phyloP scores from a whole-genome alignment of 2,329 filamentous ascomycete species.

The Colletotrichum abscissum region DNA sequence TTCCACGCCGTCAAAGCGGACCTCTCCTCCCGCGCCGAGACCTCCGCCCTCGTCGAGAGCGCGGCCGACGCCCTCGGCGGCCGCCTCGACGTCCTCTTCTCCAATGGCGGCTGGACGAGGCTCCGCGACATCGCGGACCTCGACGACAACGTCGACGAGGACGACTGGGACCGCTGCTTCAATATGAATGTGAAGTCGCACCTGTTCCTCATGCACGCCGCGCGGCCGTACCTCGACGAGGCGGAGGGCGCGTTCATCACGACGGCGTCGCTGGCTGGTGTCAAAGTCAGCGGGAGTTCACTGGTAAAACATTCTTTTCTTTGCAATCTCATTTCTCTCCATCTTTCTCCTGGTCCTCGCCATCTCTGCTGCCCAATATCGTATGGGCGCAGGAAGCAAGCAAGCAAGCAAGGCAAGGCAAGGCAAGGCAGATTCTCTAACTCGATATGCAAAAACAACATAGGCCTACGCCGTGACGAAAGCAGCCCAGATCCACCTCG shows the following conservation, averaged over 20 bases:
- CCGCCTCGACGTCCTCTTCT: constrained; percentile 80
- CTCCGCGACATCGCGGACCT: constrained; percentile 58
- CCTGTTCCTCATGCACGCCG: constrained; percentile 58
- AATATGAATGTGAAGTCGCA: constrained; percentile 63
- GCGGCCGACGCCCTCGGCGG: constrained; percentile 66
- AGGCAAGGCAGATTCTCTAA: neutral
- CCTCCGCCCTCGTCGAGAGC: constrained; percentile 68
- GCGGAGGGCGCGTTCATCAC: constrained; percentile 69
- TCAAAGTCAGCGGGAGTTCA: constrained; percentile 71
- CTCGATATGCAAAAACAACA: neutral
- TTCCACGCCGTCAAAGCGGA: constrained; percentile 73
- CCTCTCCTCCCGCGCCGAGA: constrained; percentile 68
- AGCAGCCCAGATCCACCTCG: constrained; percentile 73
- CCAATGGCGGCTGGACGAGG: constrained; percentile 73
- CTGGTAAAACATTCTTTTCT: constrained; percentile 48
- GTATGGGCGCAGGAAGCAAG: neutral
- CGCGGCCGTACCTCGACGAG: constrained; percentile 55
- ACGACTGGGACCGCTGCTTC: constrained; percentile 60
- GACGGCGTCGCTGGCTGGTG: constrained; percentile 72
- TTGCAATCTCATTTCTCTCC: no score
- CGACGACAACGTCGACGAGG: constrained; percentile 58
- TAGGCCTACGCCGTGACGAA: constrained; percentile 83
- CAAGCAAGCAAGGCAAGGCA: no score
- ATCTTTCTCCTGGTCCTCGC: no score
- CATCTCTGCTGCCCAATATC: no score